Evolutionary conservation across 2,329 filamentous ascomycete species (phyloP), one percentile per base, ranked within the genome.

Genomic region (Diaporthe ampelina): DNA sequence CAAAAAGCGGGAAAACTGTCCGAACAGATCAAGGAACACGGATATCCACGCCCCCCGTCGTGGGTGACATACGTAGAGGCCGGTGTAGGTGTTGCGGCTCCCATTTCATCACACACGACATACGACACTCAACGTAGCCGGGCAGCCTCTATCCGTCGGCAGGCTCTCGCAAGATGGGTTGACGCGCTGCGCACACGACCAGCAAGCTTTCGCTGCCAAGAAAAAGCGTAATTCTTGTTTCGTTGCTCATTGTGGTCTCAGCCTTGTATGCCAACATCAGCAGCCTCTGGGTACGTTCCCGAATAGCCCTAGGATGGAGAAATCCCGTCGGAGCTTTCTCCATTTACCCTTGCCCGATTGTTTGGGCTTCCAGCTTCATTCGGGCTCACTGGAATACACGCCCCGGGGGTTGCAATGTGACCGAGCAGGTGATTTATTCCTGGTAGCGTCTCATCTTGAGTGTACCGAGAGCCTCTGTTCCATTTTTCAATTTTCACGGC

Each of bases 91-190:
- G 26, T 48, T 24, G 26, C 61, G 45, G 7, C 13, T 52, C 45
- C 45, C 7, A 26, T 19, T 10, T 6, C n/a, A 68, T 68, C 26
- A 52, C 61, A 67, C 61, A 54, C 45, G 8, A 52, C 10, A 54
- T 37, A 52, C 29, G 63, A 40, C 48, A 54, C 32, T 54, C 29
- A 68, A 17, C n/a, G 45, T 29, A 50, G 63, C 63, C 63, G 63
- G 63, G 32, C 48, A 24, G 29, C 19, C 45, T 67, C 45, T 50
- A 67, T 48, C 63, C 63, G 61, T 52, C 45, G 29, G 63, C 45
- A n/a, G 21, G 13, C 45, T 26, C 17, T 26, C 21, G n/a, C 35
- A 52, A 52, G 45, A 67, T 67, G 61, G 45, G 45, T 1, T 26
- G 61, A 52, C 17, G 45, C 4, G 8, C 4, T 48, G 29, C 13